These are phyloP conservation scores for Naganishia vishniacii DNA, from an alignment of 768 basidiomycete species.

Conservation along the genomic window DNA sequence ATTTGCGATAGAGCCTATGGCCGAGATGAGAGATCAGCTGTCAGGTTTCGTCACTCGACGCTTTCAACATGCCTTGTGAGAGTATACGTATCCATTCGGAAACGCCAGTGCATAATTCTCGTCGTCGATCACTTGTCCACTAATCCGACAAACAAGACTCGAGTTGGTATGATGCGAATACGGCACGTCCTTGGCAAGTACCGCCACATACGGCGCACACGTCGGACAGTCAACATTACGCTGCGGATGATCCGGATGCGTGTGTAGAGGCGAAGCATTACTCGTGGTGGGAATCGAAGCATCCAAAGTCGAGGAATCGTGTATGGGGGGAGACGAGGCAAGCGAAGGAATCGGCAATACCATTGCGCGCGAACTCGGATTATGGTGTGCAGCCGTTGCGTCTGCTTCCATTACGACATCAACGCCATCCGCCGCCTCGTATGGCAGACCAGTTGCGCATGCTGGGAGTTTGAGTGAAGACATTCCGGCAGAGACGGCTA, in stretches of 20 bases:
- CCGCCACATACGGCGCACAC: conserved; percentile 71
- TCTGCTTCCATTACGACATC: conserved; percentile 74
- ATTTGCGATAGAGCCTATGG: conserved; percentile 75
- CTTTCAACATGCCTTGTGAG: conserved; percentile 64
- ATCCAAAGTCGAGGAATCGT: conserved; percentile 41
- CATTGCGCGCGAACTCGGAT: conserved; percentile 48
- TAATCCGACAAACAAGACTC: conserved; percentile 85
- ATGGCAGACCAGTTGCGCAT: conserved; percentile 54
- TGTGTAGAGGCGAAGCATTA: conserved; percentile 30
- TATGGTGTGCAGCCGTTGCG: conserved; percentile 52
- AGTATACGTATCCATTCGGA: conserved; percentile 86
- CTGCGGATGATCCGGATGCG: conserved; percentile 35
- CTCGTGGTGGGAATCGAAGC: conserved; percentile 15
- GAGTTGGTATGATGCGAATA: conserved; percentile 91
- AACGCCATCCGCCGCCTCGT: conserved; percentile 59
- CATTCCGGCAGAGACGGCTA: conserved; percentile 85
- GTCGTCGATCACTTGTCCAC: conserved; percentile 89
- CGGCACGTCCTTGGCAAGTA: conserved; percentile 78
- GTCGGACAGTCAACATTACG: conserved; percentile 68
- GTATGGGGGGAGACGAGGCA: conserved; percentile 39
- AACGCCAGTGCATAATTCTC: conserved; percentile 89
- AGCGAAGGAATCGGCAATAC: conserved; percentile 47
- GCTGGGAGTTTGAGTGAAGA: conserved; percentile 82
- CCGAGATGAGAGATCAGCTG: not conserved
- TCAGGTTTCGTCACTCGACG: not conserved